These are phyloP conservation scores for Aspergillus quadricinctus DNA, from an alignment of 2,329 filamentous ascomycete genomes.

Conservation along the genomic window DNA sequence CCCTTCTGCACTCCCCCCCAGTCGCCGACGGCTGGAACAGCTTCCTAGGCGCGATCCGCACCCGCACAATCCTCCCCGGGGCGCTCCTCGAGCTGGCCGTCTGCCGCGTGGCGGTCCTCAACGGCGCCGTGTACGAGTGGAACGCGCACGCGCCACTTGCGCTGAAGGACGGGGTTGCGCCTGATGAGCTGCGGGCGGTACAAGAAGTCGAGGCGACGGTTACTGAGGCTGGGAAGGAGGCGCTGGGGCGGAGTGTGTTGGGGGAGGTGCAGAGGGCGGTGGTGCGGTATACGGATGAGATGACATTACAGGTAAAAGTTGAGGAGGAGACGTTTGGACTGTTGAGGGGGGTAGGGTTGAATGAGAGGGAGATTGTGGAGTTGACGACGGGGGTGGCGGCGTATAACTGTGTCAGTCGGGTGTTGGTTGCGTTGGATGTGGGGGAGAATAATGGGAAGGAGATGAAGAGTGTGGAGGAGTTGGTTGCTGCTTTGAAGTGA, in stretches of 20 bases:
- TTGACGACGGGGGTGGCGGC: constrained; percentile 78
- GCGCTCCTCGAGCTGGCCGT: constrained; percentile 70
- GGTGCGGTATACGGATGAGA: constrained; percentile 72
- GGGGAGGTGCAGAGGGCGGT: constrained; percentile 63
- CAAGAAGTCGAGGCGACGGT: constrained; percentile 51
- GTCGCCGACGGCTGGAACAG: constrained; percentile 68
- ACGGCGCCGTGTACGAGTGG: constrained; percentile 82
- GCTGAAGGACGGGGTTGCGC: constrained; percentile 32
- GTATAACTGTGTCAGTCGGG: constrained; percentile 84
- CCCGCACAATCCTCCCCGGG: constrained; percentile 44
- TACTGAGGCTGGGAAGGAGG: constrained; percentile 35
- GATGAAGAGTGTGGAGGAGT: constrained; percentile 64
- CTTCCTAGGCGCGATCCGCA: constrained; percentile 54
- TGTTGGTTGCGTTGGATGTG: constrained; percentile 75
- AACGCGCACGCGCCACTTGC: constrained; percentile 68
- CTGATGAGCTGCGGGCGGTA: constrained; percentile 47
- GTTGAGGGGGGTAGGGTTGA: constrained; percentile 57
- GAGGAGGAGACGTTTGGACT: constrained; percentile 61
- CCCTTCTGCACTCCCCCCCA: constrained; percentile 68
- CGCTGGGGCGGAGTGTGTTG: constrained; percentile 39
- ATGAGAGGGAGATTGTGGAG: constrained; percentile 73
- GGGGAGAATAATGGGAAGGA: constrained; percentile 45
- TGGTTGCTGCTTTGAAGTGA: constrained; percentile 42
- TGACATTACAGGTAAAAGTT: constrained; percentile 70
- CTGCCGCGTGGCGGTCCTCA: constrained; percentile 73